phyloP scores from a whole-genome alignment of 192 early-diverging fungal species.

The Coemansia sp. region DNA sequence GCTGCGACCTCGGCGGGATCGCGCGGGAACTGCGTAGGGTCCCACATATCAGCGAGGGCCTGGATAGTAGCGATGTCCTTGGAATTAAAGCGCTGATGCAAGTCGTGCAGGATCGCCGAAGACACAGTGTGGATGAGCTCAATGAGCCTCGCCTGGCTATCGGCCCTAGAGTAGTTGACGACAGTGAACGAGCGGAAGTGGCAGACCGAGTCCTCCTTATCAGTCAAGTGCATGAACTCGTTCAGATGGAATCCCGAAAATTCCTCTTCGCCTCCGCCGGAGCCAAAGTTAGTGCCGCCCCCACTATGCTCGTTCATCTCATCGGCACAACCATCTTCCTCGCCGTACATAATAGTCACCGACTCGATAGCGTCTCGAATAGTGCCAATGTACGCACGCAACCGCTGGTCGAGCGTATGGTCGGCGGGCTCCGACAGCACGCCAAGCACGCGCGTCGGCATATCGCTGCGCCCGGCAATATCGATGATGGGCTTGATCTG shows the following conservation, averaged over 20 bases:
- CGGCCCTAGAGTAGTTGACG: conserved; percentile 23
- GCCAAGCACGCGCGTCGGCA: conserved; percentile 32
- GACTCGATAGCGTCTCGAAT: conserved; percentile 48
- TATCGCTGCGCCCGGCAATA: conserved; percentile 25
- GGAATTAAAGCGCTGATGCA: conserved; percentile 37
- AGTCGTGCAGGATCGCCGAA: conserved; percentile 40
- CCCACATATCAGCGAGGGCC: conserved; percentile 49
- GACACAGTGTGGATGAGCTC: conserved; percentile 51
- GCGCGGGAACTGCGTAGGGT: conserved; percentile 40
- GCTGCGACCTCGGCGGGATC: neutral
- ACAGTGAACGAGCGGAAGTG: conserved; percentile 37
- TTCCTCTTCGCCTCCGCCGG: conserved; percentile 22
- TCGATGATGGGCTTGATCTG: conserved; percentile 51
- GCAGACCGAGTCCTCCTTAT: conserved; percentile 18
- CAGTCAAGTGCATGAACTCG: conserved; percentile 54
- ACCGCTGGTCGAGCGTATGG: conserved; percentile 42
- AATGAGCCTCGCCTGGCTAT: conserved; percentile 31
- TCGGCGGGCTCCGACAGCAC: conserved; percentile 17
- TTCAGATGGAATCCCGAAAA: conserved; percentile 48
- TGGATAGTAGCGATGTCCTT: conserved; percentile 34
- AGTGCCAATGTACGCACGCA: conserved; percentile 38
- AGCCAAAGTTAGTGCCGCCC: neutral
- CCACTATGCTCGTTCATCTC: conserved; percentile 8
- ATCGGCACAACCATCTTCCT: conserved; percentile 25
- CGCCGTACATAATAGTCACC: conserved; percentile 51